Percentiles rank a stretch among this genome's conserved stretches.
phyloP scores from a whole-genome alignment of 495 filamentous ascomycete genomes.

The Parmelia sp. region DNA sequence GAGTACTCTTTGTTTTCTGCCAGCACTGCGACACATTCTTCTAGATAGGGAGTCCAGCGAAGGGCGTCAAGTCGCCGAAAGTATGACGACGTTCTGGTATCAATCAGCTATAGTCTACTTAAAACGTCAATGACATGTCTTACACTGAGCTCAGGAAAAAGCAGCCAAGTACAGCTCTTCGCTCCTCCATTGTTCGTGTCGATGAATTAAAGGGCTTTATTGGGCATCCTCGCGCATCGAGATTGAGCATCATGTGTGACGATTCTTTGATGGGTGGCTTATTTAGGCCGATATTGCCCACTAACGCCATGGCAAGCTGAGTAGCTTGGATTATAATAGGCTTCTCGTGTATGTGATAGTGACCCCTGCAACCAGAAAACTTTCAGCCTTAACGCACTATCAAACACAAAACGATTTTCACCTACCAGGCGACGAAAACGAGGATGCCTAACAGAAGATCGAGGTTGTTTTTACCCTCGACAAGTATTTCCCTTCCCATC shows the following conservation, averaged over 20 bases:
- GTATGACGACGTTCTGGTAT: slow-evolving; percentile 37
- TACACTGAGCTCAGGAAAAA: slow-evolving; percentile 49
- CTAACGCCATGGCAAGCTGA: slow-evolving; percentile 46
- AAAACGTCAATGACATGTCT: slow-evolving; percentile 1
- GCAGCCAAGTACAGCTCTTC: slow-evolving; percentile 47
- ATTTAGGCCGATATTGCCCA: slow-evolving; percentile 52
- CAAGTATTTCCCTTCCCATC: slow-evolving; percentile 42
- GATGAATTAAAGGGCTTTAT: slow-evolving; percentile 21
- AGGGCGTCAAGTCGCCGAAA: slow-evolving; percentile 44
- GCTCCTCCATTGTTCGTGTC: slow-evolving; percentile 44
- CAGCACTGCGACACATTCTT: slow-evolving; percentile 43
- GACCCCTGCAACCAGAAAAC: not conserved
- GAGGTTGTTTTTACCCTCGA: slow-evolving; percentile 44
- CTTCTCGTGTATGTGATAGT: slow-evolving; percentile 24
- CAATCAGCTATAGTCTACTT: not conserved
- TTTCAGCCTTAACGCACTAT: slow-evolving; percentile 12
- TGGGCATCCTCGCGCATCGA: slow-evolving; percentile 9
- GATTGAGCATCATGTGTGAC: not conserved
- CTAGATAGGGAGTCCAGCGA: slow-evolving; percentile 48
- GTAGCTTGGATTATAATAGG: slow-evolving; percentile 33
- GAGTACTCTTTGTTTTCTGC: slow-evolving; percentile 41
- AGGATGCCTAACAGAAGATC: slow-evolving; percentile 53
- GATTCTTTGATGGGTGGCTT: slow-evolving; percentile 33
- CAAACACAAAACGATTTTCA: not conserved
- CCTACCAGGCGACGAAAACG: slow-evolving; percentile 39